Conservation (phyloP, 106 monocot genomes). For the Vanilla planifolia region DNA sequence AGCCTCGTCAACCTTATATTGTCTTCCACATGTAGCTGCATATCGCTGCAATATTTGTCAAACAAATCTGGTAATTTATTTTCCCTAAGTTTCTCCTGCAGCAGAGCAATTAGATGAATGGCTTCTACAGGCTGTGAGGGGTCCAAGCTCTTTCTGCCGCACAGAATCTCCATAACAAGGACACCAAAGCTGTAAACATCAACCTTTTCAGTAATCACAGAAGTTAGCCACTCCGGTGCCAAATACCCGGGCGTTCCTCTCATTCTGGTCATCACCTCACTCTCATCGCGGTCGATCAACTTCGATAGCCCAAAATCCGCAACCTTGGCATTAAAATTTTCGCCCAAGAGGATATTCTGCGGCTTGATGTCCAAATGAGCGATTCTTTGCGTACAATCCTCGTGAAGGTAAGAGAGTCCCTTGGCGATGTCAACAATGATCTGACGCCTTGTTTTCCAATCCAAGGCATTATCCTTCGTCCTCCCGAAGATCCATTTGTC, state of each 20-base stretch:
- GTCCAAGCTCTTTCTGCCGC: constrained; percentile 16
- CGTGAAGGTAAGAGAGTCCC: constrained; percentile 13
- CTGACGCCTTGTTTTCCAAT: neutral
- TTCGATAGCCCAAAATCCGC: constrained; percentile 14
- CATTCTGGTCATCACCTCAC: constrained; percentile 14
- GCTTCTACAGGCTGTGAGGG: neutral
- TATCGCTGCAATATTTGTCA: neutral
- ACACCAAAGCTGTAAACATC: constrained; percentile 18
- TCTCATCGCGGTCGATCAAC: constrained; percentile 14
- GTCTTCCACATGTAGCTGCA: neutral
- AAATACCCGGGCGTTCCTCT: constrained; percentile 19
- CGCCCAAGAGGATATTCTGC: constrained; percentile 14
- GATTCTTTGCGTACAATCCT: constrained; percentile 15
- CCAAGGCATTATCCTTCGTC: neutral
- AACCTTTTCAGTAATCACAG: constrained; percentile 11
- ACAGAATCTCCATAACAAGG: constrained; percentile 11
- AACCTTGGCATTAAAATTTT: constrained; percentile 9
- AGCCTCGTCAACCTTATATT: neutral
- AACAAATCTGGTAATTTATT: neutral
- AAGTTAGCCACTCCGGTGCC: constrained; percentile 18
- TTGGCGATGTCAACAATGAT: constrained; percentile 13
- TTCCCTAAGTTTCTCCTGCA: neutral
- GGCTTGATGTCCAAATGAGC: constrained; percentile 16
- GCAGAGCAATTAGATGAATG: constrained; percentile 7
- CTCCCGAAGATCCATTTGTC: constrained; percentile 12